phyloP scores from a whole-genome alignment of 345 rosid species.

The Reutealis trisperma region DNA sequence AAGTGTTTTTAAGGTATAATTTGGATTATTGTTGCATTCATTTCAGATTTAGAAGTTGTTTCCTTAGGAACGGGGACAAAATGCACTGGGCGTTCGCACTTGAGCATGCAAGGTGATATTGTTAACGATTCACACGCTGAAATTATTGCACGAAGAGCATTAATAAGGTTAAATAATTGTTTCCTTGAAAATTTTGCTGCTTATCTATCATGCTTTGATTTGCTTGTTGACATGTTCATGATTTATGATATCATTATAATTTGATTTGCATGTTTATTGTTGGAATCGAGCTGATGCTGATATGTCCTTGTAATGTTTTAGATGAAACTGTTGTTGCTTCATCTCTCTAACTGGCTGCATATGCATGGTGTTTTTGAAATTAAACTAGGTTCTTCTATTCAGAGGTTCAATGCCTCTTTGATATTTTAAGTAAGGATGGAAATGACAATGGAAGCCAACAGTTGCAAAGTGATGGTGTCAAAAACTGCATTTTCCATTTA shows the following conservation, averaged over 20 bases:
- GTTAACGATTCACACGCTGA: slow-evolving; percentile 94
- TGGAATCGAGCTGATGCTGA: neutral
- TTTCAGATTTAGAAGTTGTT: slow-evolving; percentile 62
- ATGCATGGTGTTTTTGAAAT: slow-evolving; percentile 4
- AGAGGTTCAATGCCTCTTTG: slow-evolving; percentile 51
- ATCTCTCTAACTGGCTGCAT: neutral
- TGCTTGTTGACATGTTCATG: neutral
- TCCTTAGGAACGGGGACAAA: slow-evolving; percentile 90
- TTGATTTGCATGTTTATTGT: neutral
- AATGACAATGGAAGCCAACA: slow-evolving; percentile 20
- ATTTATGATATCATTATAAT: too few species aligned
- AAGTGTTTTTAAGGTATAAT: neutral
- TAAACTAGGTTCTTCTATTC: slow-evolving; percentile 63
- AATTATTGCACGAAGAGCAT: slow-evolving; percentile 76
- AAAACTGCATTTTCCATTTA: slow-evolving; percentile 40
- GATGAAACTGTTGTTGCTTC: neutral
- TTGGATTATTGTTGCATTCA: neutral
- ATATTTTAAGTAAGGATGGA: slow-evolving; percentile 5
- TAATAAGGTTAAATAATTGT: slow-evolving; percentile 49
- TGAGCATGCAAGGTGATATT: slow-evolving; percentile 73
- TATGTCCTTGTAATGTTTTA: neutral
- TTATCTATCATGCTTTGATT: neutral
- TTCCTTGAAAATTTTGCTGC: neutral
- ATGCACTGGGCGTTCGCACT: slow-evolving; percentile 60
- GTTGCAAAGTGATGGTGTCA: slow-evolving; percentile 23